Evolutionary conservation across 164 flowering plant genomes (phyloP), one percentile per base, ranked within the genome.

Genomic region (Umbellularia californica): DNA sequence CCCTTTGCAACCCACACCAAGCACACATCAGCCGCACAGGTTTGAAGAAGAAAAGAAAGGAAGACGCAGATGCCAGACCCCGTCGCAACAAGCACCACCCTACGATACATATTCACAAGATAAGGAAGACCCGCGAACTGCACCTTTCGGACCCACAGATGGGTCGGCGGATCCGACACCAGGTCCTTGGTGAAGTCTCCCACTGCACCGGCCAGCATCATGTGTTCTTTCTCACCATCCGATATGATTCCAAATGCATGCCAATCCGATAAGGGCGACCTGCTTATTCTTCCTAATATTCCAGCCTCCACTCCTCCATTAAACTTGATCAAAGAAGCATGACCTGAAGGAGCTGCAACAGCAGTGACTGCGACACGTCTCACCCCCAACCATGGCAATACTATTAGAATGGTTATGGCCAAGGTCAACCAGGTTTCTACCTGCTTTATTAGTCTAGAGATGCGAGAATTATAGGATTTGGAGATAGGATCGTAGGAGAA

Each of bases 221-320:
- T 82, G 86, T 90, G 92, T 63, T 81, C 88, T 52, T 65, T 72
- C 69, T 84, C 72, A 3, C 85, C 87, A 76, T 90, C 87, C 0
- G 95, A 91, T 63, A 91, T 89, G 71, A 90, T 90, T 0, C 93
- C 95, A 25, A 90, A 90, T 1, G 91, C 89, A 23, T 90, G 94
- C 94, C 92, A 90, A 65, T 90, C 92, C 0, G 91, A 89, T 5
- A 90, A 77, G 1, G 90, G 92, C 0, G 91, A 87, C 2, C 88
- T 88, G 71, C 92, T 88, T n/a, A 90, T 90, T 47, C 95, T 50
- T 2, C 92, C 92, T 0, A 90, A 65, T 10, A 90, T 78, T 3
- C 91, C 94, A 0, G 93, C 33, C 65, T 84, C 69, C 0, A 89
- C 79, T 2, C 95, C 95, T 25, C 91, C 90, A 2, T 81, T 64